These are phyloP conservation scores for Chytriomyces confervae DNA, from an alignment of 192 early-diverging fungal genomes.

Conservation along the genomic window DNA sequence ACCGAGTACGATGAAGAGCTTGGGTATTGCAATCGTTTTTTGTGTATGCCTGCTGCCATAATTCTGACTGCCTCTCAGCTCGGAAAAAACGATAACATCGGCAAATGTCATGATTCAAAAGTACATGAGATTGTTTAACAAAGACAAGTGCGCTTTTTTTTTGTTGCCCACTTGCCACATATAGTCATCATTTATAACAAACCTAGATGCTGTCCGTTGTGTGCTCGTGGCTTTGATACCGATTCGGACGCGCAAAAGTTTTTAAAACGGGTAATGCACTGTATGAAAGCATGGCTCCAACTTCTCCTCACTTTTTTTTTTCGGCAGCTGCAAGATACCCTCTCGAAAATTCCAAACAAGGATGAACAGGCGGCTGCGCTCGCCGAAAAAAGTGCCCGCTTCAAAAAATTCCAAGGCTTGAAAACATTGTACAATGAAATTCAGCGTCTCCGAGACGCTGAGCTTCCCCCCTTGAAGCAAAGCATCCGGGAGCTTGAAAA, in stretches of 20 bases:
- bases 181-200: constrained; percentile 53
- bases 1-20: constrained; percentile 44
- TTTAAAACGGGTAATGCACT: constrained; percentile 44
- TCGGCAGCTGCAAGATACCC: constrained; percentile 41
- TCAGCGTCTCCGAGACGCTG: constrained; percentile 47
- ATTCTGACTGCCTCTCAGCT: constrained; percentile 5
- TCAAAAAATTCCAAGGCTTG: constrained; percentile 43
- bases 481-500: constrained; percentile 16
- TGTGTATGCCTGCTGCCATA: not conserved
- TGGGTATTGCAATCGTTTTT: constrained; percentile 20
- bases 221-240: constrained; percentile 72
- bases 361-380: constrained; percentile 30
- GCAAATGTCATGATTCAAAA: constrained; percentile 28
- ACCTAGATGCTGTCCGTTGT: constrained; percentile 80
- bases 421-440: constrained; percentile 53
- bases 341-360: constrained; percentile 44
- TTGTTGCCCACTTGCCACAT: constrained; percentile 58
- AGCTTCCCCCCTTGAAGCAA: constrained; percentile 53
- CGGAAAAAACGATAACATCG: constrained; percentile 11
- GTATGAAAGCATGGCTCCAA: not conserved
- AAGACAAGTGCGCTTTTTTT: constrained; percentile 17
- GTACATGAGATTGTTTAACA: constrained; percentile 25
- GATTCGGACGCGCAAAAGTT: constrained; percentile 53
- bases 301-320: not conserved
- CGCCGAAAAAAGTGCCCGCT: constrained; percentile 3